Evolutionary conservation across 805 yeast species (phyloP), one percentile per base, ranked within the genome.

Genomic region (Clavispora asparagi): DNA sequence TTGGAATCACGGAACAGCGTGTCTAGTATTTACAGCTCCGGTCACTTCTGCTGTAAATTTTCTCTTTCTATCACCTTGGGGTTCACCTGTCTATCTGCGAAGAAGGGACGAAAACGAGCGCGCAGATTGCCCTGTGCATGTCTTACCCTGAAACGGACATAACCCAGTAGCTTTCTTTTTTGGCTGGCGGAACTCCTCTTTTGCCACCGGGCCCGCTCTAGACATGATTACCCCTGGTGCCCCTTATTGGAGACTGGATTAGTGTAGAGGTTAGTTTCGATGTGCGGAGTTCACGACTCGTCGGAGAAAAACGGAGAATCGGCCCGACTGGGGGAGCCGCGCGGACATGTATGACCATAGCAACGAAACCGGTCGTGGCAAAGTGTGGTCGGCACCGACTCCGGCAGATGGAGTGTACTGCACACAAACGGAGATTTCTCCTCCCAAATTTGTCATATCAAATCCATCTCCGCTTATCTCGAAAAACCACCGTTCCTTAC

Each of bases 391-490:
- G 43, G 42, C 35, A 14, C 39, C 43, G 43, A 33, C 12, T 30
- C 35, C 43, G 43, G 43, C 29, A 31, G 33, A 26, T 17, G 31
- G n/a, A 12, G 13, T 25, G 31, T 1, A 29, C 31, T 31, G 43
- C 39, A 41, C 29, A n/a, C 25, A 25, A 5, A 1, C 32, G 25
- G 8, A 8, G 42, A 8, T 17, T 17, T 40, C 39, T 32, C 43
- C 43, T 25, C 39, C 30, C 27, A n/a, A 40, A 40, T 29, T 40
- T 32, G 43, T 41, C 40, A 40, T 30, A 28, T 17, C 42, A 13
- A 26, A 16, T 35, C 25, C 37, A 33, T 33, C 37, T 33, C 37
- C 35, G 44, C 44, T 42, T 42, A 42, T 42, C 44, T 17, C 26
- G 7, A 27, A 23, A 26, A 32, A 33, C 27, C 43, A 33, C 14